Percentiles rank a stretch among this genome's conserved stretches.
phyloP scores from a whole-genome alignment of 305 asterid species.

The Solanum hybrid region DNA sequence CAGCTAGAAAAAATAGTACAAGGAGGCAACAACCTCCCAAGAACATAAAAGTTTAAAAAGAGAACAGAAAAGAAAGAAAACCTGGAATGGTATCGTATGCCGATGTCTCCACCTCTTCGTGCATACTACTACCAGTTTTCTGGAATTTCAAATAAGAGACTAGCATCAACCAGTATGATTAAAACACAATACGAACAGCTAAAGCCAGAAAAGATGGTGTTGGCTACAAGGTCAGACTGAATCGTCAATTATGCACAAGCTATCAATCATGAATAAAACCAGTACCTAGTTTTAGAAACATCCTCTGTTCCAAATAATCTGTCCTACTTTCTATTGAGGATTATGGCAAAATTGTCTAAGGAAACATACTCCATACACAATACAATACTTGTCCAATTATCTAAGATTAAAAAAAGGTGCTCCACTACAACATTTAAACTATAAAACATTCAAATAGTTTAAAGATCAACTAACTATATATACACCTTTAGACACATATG shows the following conservation, averaged over 20 bases:
- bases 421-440: neutral
- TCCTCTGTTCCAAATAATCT: neutral
- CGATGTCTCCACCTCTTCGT: constrained; percentile 74
- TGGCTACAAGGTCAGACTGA: neutral
- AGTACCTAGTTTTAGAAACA: neutral
- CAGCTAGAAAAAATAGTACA: constrained; percentile 11
- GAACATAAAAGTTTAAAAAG: neutral
- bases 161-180: neutral
- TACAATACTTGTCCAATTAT: neutral
- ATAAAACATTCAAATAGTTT: neutral
- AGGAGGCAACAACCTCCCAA: constrained; percentile 4
- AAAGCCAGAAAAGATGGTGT: neutral
- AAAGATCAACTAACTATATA: neutral
- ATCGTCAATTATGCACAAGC: neutral
- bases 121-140: constrained; percentile 48
- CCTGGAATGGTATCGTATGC: constrained; percentile 64
- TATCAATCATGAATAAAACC: neutral
- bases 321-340: neutral
- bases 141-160: constrained; percentile 18
- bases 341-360: neutral
- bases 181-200: neutral
- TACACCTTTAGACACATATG: neutral
- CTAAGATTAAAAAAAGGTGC: neutral
- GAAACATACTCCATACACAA: neutral
- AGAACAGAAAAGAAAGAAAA: constrained; percentile 15